Evolutionary conservation across 2,329 filamentous ascomycete genomes (phyloP).

Genomic region (Cladosporium velox): DNA sequence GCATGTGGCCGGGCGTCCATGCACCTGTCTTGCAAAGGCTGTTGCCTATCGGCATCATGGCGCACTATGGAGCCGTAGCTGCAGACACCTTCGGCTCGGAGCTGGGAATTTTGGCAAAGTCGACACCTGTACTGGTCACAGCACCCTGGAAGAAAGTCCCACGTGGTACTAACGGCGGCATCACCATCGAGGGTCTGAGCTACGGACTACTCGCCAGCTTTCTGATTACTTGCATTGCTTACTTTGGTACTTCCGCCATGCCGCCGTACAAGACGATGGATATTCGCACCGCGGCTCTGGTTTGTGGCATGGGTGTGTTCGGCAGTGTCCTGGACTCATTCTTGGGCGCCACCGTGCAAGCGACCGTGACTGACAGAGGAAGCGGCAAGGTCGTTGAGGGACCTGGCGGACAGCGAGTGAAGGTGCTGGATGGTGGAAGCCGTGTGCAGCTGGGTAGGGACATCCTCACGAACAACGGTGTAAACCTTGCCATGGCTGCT

Average conservation of each 20-base stretch:
- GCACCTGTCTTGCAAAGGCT: slow-evolving; percentile 43
- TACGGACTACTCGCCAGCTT: slow-evolving; percentile 44
- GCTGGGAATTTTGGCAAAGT: slow-evolving; percentile 81
- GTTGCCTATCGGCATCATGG: slow-evolving; percentile 52
- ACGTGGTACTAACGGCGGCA: slow-evolving; percentile 89
- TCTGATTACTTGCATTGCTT: slow-evolving; percentile 66
- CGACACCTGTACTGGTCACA: slow-evolving; percentile 80
- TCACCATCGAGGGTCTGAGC: slow-evolving; percentile 71
- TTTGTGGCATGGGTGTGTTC: slow-evolving; percentile 72
- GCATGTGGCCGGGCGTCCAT: slow-evolving; percentile 39
- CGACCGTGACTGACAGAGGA: slow-evolving; percentile 79
- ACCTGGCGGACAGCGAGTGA: slow-evolving; percentile 56
- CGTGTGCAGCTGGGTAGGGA: slow-evolving; percentile 66
- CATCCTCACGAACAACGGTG: slow-evolving; percentile 89
- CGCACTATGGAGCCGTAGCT: slow-evolving; percentile 79
- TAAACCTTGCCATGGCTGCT: slow-evolving; percentile 89
- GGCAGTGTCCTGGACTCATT: slow-evolving; percentile 87
- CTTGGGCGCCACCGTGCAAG: slow-evolving; percentile 81
- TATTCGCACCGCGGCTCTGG: slow-evolving; percentile 24
- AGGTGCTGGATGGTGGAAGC: slow-evolving; percentile 34
- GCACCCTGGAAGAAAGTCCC: slow-evolving; percentile 79
- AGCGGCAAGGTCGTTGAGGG: slow-evolving; percentile 90
- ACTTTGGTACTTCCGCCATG: slow-evolving; percentile 42
- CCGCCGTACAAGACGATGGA: slow-evolving; percentile 27
- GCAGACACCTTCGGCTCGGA: slow-evolving; percentile 96